These are phyloP conservation scores for Fusarium circinatum DNA, from an alignment of 2,329 filamentous ascomycete genomes.

Conservation along the genomic window DNA sequence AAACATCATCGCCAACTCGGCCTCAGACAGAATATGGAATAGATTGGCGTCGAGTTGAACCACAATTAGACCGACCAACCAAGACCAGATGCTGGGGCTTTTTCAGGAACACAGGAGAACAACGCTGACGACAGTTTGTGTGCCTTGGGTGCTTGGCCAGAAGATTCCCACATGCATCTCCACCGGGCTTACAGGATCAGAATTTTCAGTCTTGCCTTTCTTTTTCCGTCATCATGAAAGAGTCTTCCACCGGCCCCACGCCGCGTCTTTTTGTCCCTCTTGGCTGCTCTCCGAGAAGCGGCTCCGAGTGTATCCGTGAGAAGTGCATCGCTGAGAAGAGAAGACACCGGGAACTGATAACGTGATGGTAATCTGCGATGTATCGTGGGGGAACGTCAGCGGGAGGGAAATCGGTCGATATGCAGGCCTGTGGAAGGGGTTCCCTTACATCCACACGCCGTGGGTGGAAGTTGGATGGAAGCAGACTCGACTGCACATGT, in stretches of 20 bases:
- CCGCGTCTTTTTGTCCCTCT: slow-evolving; percentile 22
- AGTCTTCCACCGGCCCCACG: slow-evolving; percentile 36
- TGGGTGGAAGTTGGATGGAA: background rate
- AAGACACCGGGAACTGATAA: background rate
- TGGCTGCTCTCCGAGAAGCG: slow-evolving; percentile 16
- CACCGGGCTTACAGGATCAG: slow-evolving; percentile 34
- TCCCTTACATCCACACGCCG: slow-evolving; percentile 2
- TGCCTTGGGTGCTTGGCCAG: slow-evolving; percentile 7
- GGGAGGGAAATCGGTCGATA: slow-evolving; percentile 26
- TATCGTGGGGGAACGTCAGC: slow-evolving; percentile 21
- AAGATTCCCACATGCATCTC: slow-evolving; percentile 30
- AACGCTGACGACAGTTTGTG: slow-evolving; percentile 24
- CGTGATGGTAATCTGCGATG: slow-evolving; percentile 25
- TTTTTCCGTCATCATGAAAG: slow-evolving; percentile 4
- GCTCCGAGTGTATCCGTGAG: slow-evolving; percentile 41
- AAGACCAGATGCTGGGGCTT: background rate
- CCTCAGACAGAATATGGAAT: background rate
- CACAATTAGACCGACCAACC: slow-evolving; percentile 4
- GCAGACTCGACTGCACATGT: slow-evolving; percentile 4
- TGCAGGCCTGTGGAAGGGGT: slow-evolving; percentile 7
- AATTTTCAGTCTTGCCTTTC: slow-evolving; percentile 18
- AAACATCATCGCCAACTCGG: background rate
- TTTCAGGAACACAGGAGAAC: background rate
- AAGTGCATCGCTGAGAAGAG: background rate
- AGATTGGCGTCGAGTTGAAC: background rate